Conservation (phyloP, 345 rosid species). For the Syzygium aqueum region DNA sequence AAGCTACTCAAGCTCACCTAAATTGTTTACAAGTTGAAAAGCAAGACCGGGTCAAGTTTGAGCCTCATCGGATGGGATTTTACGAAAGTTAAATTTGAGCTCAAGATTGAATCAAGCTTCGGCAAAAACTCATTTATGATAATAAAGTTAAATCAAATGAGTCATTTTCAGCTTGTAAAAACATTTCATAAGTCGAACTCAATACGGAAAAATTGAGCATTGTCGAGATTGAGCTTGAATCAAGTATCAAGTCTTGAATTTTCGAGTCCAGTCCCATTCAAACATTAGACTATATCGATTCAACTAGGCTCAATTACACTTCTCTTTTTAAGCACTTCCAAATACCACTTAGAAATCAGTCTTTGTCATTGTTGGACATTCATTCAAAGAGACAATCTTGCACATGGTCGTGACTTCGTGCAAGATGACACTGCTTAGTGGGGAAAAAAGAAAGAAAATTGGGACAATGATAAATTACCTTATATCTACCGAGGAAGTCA, state of each 20-base stretch:
- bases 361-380: neutral
- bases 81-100: accelerated
- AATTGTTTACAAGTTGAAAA: accelerated
- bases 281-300: no score
- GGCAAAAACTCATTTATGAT: neutral
- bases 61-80: neutral
- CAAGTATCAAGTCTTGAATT: neutral
- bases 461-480: neutral
- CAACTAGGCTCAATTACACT: no score
- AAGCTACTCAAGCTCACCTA: neutral
- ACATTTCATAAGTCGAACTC: neutral
- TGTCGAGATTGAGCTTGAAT: neutral
- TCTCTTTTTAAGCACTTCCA: neutral
- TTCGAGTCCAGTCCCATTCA: accelerated
- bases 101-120: neutral
- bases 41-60: neutral
- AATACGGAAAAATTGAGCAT: neutral
- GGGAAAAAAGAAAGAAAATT: no score
- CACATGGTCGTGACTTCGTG: neutral
- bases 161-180: neutral
- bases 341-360: accelerated
- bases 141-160: neutral
- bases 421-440: neutral
- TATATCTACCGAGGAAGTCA: neutral
- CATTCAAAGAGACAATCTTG: neutral